Percentiles rank a stretch among this genome's conserved stretches.
phyloP scores from a whole-genome alignment of 441 rosid species.

The Macaranga tanarius region DNA sequence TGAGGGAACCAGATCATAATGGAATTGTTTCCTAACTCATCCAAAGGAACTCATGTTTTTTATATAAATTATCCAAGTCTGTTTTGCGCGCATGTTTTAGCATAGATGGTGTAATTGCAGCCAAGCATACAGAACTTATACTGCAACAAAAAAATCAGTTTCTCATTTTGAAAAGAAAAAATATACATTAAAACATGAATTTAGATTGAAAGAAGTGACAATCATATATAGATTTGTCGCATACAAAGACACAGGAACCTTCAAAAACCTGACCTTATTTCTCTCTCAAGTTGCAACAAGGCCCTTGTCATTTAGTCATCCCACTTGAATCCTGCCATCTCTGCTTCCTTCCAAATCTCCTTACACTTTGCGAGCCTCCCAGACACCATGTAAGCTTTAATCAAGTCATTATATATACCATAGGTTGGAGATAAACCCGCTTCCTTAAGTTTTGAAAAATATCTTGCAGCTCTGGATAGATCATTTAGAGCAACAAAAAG shows the following conservation, averaged over 20 bases:
- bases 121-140: not conserved
- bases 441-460: constrained; percentile 79
- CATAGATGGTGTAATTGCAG: not conserved
- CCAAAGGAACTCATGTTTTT: not conserved
- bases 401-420: constrained; percentile 59
- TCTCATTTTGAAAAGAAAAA: not conserved
- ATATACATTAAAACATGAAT: not conserved
- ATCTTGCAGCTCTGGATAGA: constrained; percentile 67
- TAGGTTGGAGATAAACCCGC: constrained; percentile 80
- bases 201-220: not conserved
- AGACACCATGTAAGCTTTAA: constrained; percentile 43
- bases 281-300: constrained; percentile 44
- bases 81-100: not conserved
- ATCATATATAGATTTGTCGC: not conserved
- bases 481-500: constrained; percentile 77
- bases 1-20: not conserved
- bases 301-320: constrained; percentile 35
- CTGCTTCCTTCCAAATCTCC: constrained; percentile 71
- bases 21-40: not conserved
- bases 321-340: constrained; percentile 69
- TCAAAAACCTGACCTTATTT: constrained; percentile 22
- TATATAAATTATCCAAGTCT: not conserved
- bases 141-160: no score
- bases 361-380: constrained; percentile 71
- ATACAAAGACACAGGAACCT: not conserved